Conservation (phyloP, 2,329 filamentous ascomycete species). For the Kalmusia sp. region DNA sequence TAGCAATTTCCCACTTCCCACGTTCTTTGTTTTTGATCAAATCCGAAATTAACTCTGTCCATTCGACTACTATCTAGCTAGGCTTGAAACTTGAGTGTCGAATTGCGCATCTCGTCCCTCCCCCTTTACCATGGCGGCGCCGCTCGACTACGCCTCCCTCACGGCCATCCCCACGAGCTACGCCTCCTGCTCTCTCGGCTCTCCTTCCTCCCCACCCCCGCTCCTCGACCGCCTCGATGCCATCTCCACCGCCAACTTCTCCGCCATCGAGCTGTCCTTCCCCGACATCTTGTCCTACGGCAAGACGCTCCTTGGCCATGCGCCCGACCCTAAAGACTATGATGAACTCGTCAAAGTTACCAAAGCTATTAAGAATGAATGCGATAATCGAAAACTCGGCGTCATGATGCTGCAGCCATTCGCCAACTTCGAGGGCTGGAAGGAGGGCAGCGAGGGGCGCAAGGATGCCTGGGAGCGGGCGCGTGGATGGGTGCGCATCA, state of each 20-base stretch:
- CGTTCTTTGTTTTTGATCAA: too few species aligned
- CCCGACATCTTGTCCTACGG: conserved; percentile 74
- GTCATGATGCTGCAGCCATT: conserved; percentile 80
- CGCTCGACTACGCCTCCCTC: conserved; percentile 44
- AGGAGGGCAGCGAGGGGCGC: conserved; percentile 62
- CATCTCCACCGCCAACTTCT: conserved; percentile 70
- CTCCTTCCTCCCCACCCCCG: conserved; percentile 49
- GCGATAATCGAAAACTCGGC: conserved; percentile 60
- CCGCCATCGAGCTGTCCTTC: conserved; percentile 76
- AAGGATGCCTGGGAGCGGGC: conserved; percentile 69
- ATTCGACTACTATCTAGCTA: background rate
- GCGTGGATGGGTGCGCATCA: conserved; percentile 72
- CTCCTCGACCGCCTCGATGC: conserved; percentile 67
- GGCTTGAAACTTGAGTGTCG: too few species aligned
- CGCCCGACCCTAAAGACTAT: conserved; percentile 66
- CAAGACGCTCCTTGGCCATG: conserved; percentile 55
- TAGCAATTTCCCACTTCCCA: background rate
- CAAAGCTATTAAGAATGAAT: conserved; percentile 61
- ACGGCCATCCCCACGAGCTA: conserved; percentile 59
- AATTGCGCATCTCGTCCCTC: too few species aligned
- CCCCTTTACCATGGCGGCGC: conserved; percentile 34
- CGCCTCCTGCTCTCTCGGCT: conserved; percentile 64
- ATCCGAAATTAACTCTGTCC: background rate
- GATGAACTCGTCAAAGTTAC: conserved; percentile 63
- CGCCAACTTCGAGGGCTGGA: conserved; percentile 79